Base-by-base conservation (phyloP, 2,329 filamentous ascomycete genomes). In the Nigrospora sphaerica region DNA sequence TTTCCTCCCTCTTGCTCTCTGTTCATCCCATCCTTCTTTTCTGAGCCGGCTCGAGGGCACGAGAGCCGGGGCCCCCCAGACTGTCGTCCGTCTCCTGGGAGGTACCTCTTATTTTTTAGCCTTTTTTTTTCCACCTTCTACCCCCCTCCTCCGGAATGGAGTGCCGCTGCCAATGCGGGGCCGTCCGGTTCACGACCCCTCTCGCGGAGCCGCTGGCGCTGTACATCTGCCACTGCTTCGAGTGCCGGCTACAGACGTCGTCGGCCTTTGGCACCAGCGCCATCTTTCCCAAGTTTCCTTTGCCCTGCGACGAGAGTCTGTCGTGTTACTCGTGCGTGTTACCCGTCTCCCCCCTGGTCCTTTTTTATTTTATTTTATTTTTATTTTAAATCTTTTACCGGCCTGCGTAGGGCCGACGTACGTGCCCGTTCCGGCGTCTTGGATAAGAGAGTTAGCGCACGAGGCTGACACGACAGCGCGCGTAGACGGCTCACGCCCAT, bases 141-240 rank as follows among this genome's bases (percentile, higher is more conserved):
- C 10, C 23, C 23, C 23, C 23, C 23, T 10, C 23, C 42, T 33
- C 23, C 46, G 56, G 19, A 39, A 83, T 83, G 80, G 72, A 83
- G 46, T 77, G 71, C 28, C 67, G 68, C 44, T 86, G 83, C 59
- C 80, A 86, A 61, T 88, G 85, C 67, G 79, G 80, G 44, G 65
- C 74, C 14, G 73, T 86, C 45, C 57, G 60, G 34, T 87, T 87
- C 69, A 76, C 69, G 51, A 85, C 82, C 31, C 81, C 84, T 1
- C 64, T 75, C 1, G 62, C 71, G 4, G 69, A 75, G 47, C 83
- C 84, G 1, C 64, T 85, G 38, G 76, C 75, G n/a, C 67, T 86
- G 43, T 87, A 83, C 62, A 80, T 86, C 59, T 88, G 84, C 65
- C 85, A 87, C 66, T 88, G 85, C 62, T 65, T 70, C 46, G 75